Evolutionary conservation across 768 basidiomycete genomes (phyloP), one percentile per base, ranked within the genome.

Genomic region (Cyathus striatus): DNA sequence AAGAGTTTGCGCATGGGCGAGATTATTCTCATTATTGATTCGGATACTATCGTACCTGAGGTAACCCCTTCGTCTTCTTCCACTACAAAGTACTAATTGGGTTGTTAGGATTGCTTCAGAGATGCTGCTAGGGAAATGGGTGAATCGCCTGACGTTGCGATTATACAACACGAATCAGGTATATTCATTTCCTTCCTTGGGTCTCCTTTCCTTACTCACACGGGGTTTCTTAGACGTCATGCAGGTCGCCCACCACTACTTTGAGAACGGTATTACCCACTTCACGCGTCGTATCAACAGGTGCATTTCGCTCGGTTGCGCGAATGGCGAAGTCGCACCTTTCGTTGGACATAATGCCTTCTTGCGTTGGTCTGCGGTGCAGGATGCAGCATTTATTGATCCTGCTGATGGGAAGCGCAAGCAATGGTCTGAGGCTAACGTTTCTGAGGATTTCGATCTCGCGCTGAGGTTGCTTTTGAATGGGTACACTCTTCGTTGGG

Each of bases 281-380:
- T 93, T 94, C 67, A 93, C 91, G 4, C 79, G 79, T n/a, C 77
- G 89, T 23, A 90, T 93, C 63, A 91, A 93, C 65, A 79, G 75
- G 59, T 85, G 74, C 42, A 90, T 90, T 46, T 81, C 84, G 3
- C 79, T 86, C 60, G 80, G 81, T 12, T 82, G 81, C 48, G 82
- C 86, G 6, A 90, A 89, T 48, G 86, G 86, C 20, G 86, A 89
- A 58, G 83, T 88, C 18, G 82, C 82, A 6, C 87, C 87, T 0
- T 90, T 90, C 49, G 87, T 90, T 32, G 87, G 87, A 6, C 88
- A 90, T 56, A 89, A 91, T 49, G 88, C 89, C 6, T 94, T 92
- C 60, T 63, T 94, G 20, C 76, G 90, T 7, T 94, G 90, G 90
- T 76, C 77, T 2, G 90, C 90, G 1, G 70, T 92, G 5, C 90